phyloP scores from a whole-genome alignment of 768 basidiomycete genomes.

The Lanmaoa rubissima region DNA sequence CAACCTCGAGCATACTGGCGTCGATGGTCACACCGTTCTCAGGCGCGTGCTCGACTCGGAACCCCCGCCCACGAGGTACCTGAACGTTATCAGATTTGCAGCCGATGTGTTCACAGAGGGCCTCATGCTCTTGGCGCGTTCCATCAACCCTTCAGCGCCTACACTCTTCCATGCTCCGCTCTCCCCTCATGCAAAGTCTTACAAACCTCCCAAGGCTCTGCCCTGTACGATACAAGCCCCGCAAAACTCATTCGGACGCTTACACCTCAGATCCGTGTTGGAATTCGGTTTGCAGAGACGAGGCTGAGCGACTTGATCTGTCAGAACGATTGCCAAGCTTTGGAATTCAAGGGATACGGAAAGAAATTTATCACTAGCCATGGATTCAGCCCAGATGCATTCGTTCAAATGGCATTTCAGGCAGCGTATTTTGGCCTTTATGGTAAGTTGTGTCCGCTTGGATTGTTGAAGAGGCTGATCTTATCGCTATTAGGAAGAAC shows the following conservation, averaged over 20 bases:
- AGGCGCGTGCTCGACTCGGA: constrained; percentile 41
- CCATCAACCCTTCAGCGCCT: constrained; percentile 93
- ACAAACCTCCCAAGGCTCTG: constrained; percentile 49
- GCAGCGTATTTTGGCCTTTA: constrained; percentile 94
- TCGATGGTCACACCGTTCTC: constrained; percentile 95
- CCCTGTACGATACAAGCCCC: constrained; percentile 65
- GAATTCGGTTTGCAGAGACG: constrained; percentile 92
- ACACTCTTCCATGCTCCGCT: constrained; percentile 90
- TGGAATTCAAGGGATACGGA: constrained; percentile 92
- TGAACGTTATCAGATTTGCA: constrained; percentile 62
- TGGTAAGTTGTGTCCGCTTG: constrained; percentile 41
- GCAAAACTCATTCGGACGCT: constrained; percentile 97
- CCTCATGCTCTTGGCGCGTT: constrained; percentile 95
- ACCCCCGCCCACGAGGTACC: neutral
- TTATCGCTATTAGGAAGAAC: constrained; percentile 55
- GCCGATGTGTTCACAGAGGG: constrained; percentile 96
- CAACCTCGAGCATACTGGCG: constrained; percentile 98
- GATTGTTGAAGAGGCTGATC: neutral
- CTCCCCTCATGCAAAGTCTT: constrained; percentile 75
- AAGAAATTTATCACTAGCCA: constrained; percentile 95
- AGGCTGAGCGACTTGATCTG: constrained; percentile 93
- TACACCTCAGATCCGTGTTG: constrained; percentile 77
- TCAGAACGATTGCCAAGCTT: constrained; percentile 94
- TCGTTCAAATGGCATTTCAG: constrained; percentile 98
- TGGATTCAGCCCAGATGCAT: constrained; percentile 92